A percentile compares a stretch with the other conserved stretches of the same genome.
Evolutionary conservation across 192 early-diverging fungal genomes (phyloP).

Genomic region (Backusella circina): DNA sequence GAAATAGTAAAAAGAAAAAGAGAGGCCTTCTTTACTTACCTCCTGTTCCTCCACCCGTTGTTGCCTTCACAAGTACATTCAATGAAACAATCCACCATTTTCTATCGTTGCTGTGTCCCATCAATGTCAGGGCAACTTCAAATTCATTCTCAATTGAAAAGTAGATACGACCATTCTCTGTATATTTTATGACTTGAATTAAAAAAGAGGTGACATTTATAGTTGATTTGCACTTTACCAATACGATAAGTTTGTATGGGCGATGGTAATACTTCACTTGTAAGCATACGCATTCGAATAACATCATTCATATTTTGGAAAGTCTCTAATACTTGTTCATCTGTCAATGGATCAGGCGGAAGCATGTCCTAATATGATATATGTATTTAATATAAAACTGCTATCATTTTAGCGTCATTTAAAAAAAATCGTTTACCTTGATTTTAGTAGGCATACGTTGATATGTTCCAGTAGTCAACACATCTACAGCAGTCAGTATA

Average conservation of each 20-base stretch:
- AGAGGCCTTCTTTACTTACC: neutral
- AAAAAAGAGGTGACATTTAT: neutral
- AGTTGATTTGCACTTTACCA: conserved; percentile 16
- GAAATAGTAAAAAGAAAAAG: neutral
- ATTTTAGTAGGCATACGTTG: conserved; percentile 74
- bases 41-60: conserved; percentile 28
- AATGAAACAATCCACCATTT: conserved; percentile 75
- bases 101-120: conserved; percentile 47
- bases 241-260: conserved; percentile 60
- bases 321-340: conserved; percentile 57
- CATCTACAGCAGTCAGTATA: conserved; percentile 78
- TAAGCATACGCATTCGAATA: conserved; percentile 69
- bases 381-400: no score
- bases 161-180: conserved; percentile 63
- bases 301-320: conserved; percentile 62
- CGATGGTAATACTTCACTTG: conserved; percentile 66
- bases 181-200: conserved; percentile 6
- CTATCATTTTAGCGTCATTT: neutral
- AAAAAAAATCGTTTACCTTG: conserved; percentile 39
- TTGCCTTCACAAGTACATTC: conserved; percentile 59
- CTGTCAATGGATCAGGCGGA: conserved; percentile 52
- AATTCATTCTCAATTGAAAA: conserved; percentile 75
- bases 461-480: conserved; percentile 82
- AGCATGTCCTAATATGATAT: conserved; percentile 30
- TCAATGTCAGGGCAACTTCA: conserved; percentile 67